phyloP scores from a whole-genome alignment of 768 basidiomycete genomes.

The Podaxis sp. region DNA sequence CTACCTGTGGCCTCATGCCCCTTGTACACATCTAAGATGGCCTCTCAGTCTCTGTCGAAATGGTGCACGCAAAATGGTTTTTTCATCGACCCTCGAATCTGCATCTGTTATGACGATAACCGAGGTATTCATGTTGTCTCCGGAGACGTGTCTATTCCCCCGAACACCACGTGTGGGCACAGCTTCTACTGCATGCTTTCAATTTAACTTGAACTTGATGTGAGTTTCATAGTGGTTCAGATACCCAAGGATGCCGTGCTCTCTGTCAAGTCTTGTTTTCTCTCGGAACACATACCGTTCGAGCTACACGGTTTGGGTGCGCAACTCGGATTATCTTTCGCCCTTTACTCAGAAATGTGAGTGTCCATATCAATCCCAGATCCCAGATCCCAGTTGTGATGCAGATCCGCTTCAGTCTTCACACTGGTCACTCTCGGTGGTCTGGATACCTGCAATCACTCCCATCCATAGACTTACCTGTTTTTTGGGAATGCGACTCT shows the following conservation, averaged over 20 bases:
- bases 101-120: constrained; percentile 29
- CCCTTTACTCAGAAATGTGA: constrained; percentile 66
- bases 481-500: constrained; percentile 50
- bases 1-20: too few relatives aligned
- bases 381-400: constrained; percentile 4
- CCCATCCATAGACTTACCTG: constrained; percentile 58
- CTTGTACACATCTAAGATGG: too few relatives aligned
- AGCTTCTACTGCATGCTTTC: not conserved
- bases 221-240: constrained; percentile 48
- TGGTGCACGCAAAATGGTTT: constrained; percentile 53
- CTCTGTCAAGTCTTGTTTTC: constrained; percentile 56
- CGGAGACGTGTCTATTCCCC: constrained; percentile 29
- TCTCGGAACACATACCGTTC: constrained; percentile 42
- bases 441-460: constrained; percentile 61
- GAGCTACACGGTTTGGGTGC: constrained; percentile 58
- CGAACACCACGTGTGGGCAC: constrained; percentile 33
- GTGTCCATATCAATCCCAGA: constrained; percentile 8
- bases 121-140: constrained; percentile 39
- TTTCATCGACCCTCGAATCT: constrained; percentile 45
- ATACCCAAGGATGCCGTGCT: constrained; percentile 66
- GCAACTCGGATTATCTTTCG: constrained; percentile 60
- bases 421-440: constrained; percentile 24
- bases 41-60: constrained; percentile 20
- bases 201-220: constrained; percentile 2
- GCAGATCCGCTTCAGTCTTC: constrained; percentile 39